phyloP scores from a whole-genome alignment of 257 asterid genomes.

The Plantago major region DNA sequence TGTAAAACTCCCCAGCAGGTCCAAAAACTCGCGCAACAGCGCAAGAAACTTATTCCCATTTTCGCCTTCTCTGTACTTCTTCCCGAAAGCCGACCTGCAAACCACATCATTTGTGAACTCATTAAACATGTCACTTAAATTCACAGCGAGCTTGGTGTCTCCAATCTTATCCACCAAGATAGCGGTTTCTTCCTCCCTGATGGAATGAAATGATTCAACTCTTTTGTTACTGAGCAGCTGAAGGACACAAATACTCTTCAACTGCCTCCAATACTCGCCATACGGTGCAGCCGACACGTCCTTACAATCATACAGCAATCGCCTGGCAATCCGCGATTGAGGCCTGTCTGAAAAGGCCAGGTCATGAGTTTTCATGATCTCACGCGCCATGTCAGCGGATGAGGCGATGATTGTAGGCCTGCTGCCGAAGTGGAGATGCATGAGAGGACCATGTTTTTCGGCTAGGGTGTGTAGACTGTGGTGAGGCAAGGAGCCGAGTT shows the following conservation, averaged over 20 bases:
- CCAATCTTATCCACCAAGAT: slow-evolving; percentile 22
- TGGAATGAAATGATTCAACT: slow-evolving; percentile 24
- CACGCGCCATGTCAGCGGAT: not conserved
- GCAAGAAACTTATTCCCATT: slow-evolving; percentile 11
- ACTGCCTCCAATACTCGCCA: slow-evolving; percentile 44
- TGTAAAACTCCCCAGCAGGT: slow-evolving; percentile 27
- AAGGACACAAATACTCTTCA: slow-evolving; percentile 31
- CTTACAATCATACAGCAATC: slow-evolving; percentile 19
- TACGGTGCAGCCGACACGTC: slow-evolving; percentile 33
- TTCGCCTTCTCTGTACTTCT: slow-evolving; percentile 21
- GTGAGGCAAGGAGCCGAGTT: slow-evolving; percentile 27
- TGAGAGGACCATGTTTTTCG: slow-evolving; percentile 27
- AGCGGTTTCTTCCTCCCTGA: slow-evolving; percentile 35
- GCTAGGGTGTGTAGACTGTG: slow-evolving; percentile 21
- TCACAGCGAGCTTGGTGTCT: slow-evolving; percentile 3
- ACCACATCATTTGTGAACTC: slow-evolving; percentile 25
- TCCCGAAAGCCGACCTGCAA: slow-evolving; percentile 31
- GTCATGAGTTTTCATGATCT: slow-evolving; percentile 41
- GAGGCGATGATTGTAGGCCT: slow-evolving; percentile 22
- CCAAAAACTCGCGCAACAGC: slow-evolving; percentile 15
- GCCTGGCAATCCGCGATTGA: not conserved
- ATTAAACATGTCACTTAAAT: slow-evolving; percentile 23
- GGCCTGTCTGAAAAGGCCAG: slow-evolving; percentile 24
- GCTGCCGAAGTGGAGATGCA: slow-evolving; percentile 37
- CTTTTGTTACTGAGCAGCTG: slow-evolving; percentile 37